Base-by-base conservation (phyloP, 2,329 filamentous ascomycete species). In the Monosporascus sp. region DNA sequence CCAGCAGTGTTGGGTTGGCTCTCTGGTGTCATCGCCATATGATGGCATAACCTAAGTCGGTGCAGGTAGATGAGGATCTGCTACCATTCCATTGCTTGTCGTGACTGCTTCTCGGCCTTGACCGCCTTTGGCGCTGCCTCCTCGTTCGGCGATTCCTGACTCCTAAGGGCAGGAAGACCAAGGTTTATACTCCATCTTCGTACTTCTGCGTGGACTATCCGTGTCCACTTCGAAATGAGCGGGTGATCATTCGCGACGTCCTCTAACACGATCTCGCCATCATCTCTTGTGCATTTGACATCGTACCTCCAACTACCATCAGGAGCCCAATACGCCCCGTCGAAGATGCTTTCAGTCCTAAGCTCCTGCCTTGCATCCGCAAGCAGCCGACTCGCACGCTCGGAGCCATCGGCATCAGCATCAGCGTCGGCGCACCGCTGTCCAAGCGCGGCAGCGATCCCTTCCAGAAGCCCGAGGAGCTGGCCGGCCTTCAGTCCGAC, bases 391-490 rank as follows among this genome's bases (percentile, higher is more conserved):
- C 62, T 58, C 7, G 70, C 58, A 35, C 65, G 63, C 27, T 56
- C 58, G 37, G 56, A 48, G 52, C 53, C 47, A 53, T 60, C 37
- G n/a, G 24, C 22, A 27, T 46, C 20, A 24, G 24, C 43, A 17
- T 7, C 14, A 31, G 24, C 4, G 56, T 43, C 52, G 2, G 63
- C 58, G 11, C 65, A 65, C n/a, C 65, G 57, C 22, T 56, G 61
- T 51, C 62, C 61, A 37, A 80, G 59, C 9, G 84, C 82, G 16
- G 73, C 72, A 1, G 75, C 70, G 20, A 96, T 71, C 0, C 88
- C 91, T 64, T 96, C 89, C 6, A 97, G 66, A 4, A 89, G 73
- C 0, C 94, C 94, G 3, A 96, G 69, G 14, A 95, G 73, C 59
- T 84, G 84, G 0, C 94, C 94, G 0, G 85, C 87, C 27, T 79